These are phyloP conservation scores for Ambrosia artemisiifolia DNA, from an alignment of 129 eudicot species.

Conservation along the genomic window DNA sequence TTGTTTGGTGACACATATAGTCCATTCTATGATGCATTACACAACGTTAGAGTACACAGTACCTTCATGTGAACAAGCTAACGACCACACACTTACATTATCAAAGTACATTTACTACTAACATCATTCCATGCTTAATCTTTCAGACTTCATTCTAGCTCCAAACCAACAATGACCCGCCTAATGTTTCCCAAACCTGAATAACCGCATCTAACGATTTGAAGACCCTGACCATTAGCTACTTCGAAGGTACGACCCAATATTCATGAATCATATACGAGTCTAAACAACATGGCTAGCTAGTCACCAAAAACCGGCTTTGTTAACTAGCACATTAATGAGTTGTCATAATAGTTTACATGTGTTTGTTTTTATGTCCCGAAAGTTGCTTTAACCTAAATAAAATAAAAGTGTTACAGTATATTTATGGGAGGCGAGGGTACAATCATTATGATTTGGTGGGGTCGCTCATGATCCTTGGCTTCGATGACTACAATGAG, in stretches of 20 bases:
- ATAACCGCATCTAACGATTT: background rate
- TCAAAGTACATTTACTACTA: background rate
- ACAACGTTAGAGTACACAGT: background rate
- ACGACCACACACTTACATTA: background rate
- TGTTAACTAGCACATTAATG: background rate
- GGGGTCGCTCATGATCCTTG: constrained; percentile 24
- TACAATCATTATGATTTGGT: constrained; percentile 27
- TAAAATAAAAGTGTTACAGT: background rate
- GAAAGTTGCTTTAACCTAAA: background rate
- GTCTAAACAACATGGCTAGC: background rate
- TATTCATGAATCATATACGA: background rate
- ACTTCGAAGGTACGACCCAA: too few relatives aligned
- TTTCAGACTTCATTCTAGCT: background rate
- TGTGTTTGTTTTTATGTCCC: background rate
- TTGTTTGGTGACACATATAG: background rate
- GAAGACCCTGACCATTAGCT: background rate
- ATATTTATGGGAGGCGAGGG: constrained; percentile 5
- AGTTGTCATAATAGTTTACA: constrained; percentile 3
- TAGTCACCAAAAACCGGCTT: background rate
- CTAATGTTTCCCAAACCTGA: background rate
- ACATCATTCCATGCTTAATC: background rate
- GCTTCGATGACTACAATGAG: constrained; percentile 34
- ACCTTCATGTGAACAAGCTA: background rate
- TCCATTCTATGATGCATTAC: background rate
- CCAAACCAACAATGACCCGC: background rate